These are phyloP conservation scores for Leccinellum rugosiceps DNA, from an alignment of 768 basidiomycete species.

Conservation along the genomic window DNA sequence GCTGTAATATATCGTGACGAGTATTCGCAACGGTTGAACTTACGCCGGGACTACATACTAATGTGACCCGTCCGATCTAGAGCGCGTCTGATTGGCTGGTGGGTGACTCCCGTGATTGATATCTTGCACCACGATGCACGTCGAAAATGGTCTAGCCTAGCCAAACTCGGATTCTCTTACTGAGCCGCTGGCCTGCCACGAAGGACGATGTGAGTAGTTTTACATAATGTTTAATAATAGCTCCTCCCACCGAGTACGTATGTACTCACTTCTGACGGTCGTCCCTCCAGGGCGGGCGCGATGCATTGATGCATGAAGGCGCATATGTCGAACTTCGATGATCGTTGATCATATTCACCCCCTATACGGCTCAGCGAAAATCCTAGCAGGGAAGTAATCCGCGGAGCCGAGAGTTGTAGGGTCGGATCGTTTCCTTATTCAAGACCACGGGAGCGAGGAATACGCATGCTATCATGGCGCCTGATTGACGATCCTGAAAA, in stretches of 20 bases:
- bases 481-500: not conserved
- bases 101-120: not conserved
- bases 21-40: not conserved
- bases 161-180: not conserved
- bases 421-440: not conserved
- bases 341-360: not conserved
- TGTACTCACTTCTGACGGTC: not conserved
- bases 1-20: not conserved
- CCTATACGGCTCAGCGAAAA: not conserved
- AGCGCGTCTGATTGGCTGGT: not conserved
- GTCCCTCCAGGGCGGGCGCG: not conserved
- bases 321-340: not conserved
- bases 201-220: not conserved
- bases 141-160: not conserved
- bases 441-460: not conserved
- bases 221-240: not conserved
- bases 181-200: not conserved
- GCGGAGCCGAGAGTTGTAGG: not conserved
- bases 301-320: not conserved
- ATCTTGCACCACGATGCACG: not conserved
- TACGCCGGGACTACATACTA: not conserved
- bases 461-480: not conserved
- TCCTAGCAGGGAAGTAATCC: not conserved
- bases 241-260: not conserved
- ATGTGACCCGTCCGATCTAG: not conserved